Evolutionary conservation across 495 filamentous ascomycete genomes (phyloP), one percentile per base, ranked within the genome.

Genomic region (Parathielavia appendiculata): DNA sequence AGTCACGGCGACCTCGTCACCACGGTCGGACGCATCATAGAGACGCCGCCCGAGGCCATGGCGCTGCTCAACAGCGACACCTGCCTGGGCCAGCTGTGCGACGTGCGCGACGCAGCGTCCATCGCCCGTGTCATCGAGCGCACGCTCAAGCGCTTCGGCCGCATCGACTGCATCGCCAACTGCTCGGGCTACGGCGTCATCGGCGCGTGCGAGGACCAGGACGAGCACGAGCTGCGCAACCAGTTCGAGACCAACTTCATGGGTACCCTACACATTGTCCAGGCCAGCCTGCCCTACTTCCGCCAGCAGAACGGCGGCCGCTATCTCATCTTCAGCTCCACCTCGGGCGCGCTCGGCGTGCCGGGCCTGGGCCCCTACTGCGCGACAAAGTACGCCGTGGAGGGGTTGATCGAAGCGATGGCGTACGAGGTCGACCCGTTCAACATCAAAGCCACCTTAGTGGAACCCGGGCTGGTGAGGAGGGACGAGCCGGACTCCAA

Each of bases 161-260:
- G 83, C 55, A 80, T 96, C 48, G 93, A 97, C 71, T 82, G 95
- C 52, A 86, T 98, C 49, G 91, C 84, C 63, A 98, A 98, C 69
- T 96, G 88, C 72, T 87, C 87, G 34, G 88, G 88, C 36, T 95
- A 93, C 74, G 93, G 92, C 50, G 90, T 98, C 36, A 95, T 97
- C 63, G 92, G 90, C 32, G 87, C 92, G 3, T 96, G 91, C 73
- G 93, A 98, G 73, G 93, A 97, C 75, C 93, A 97, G 73, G 90
- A 95, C 73, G 90, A 93, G 65, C 86, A 89, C 70, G 92, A 97
- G 63, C 86, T 98, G 60, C 87, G 90, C 59, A 93, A 92, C 68
- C 92, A 97, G 71, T 97, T 97, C 72, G 88, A 92, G 73, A 97
- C 91, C 34, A 98, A 98, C 69, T 95, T 96, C 75, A 90, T 91